Conservation (phyloP, 1,284 basidiomycete species). For the Thecaphora frezii region DNA sequence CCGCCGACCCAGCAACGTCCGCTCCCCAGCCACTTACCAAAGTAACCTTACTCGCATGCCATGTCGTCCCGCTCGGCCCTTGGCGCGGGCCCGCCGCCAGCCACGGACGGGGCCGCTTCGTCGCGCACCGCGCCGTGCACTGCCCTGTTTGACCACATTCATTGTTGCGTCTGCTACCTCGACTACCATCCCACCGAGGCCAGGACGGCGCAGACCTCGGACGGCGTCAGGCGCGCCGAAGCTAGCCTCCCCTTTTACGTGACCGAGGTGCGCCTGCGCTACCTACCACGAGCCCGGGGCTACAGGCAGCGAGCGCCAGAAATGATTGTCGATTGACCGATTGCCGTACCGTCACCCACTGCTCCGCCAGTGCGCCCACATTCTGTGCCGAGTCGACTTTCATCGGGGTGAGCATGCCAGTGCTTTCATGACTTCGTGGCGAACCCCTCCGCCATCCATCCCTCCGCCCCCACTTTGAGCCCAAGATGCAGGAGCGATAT, state of each 20-base stretch:
- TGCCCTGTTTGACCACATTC: slow-evolving; percentile 19
- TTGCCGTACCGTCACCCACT: not conserved
- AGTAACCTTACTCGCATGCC: too few species aligned
- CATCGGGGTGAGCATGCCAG: slow-evolving; percentile 2
- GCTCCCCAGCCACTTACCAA: too few species aligned
- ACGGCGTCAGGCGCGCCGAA: not conserved
- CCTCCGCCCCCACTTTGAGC: too few species aligned
- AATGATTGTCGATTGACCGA: not conserved
- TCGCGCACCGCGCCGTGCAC: slow-evolving; percentile 1
- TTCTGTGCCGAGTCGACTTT: slow-evolving; percentile 25
- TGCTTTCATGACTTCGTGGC: too few species aligned
- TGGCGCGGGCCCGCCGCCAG: too few species aligned
- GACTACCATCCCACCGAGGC: not conserved
- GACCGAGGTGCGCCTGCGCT: slow-evolving; percentile 16
- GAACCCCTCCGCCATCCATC: too few species aligned
- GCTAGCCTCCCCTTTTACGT: slow-evolving; percentile 17
- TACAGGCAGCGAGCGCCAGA: too few species aligned
- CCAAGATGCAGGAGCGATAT: too few species aligned
- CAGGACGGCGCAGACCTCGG: not conserved
- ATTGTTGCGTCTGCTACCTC: slow-evolving; percentile 22
- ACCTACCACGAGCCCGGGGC: not conserved
- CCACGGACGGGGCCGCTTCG: too few species aligned
- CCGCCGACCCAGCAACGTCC: too few species aligned
- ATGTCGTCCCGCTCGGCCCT: too few species aligned
- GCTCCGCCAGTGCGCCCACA: slow-evolving; percentile 17